phyloP scores from a whole-genome alignment of 768 basidiomycete genomes.

The Omphalotus guepiniiformis region DNA sequence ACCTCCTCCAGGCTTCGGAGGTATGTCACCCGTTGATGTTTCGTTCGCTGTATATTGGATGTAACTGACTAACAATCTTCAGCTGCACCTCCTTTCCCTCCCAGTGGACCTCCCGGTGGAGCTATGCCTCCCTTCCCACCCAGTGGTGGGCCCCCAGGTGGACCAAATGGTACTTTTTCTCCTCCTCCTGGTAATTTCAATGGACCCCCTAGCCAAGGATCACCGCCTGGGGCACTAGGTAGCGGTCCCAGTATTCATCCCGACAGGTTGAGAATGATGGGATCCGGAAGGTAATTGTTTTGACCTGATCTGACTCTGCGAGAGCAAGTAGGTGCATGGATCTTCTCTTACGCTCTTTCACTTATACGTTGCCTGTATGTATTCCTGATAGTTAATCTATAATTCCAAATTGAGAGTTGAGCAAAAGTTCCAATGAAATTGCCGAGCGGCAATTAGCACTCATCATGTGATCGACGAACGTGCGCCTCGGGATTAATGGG shows the following conservation, averaged over 20 bases:
- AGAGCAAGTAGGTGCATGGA: too few relatives aligned
- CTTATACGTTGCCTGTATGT: too few relatives aligned
- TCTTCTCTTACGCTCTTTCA: too few relatives aligned
- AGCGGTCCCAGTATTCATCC: slow-evolving; percentile 74
- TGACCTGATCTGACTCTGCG: too few relatives aligned
- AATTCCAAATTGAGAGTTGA: too few relatives aligned
- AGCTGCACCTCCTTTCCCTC: slow-evolving; percentile 53
- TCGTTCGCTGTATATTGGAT: slow-evolving; percentile 8
- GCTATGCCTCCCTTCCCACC: slow-evolving; percentile 47
- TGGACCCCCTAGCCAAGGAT: slow-evolving; percentile 28
- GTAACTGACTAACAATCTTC: not conserved
- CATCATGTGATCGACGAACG: slow-evolving; percentile 12
- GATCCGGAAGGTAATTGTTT: slow-evolving; percentile 16
- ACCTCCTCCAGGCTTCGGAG: slow-evolving; percentile 39
- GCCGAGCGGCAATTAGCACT: too few relatives aligned
- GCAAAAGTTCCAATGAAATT: too few relatives aligned
- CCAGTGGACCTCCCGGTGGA: slow-evolving; percentile 39
- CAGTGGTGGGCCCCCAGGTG: slow-evolving; percentile 27
- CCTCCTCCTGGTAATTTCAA: slow-evolving; percentile 29
- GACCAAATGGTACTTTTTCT: slow-evolving; percentile 9
- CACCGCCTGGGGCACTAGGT: slow-evolving; percentile 28
- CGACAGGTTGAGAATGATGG: slow-evolving; percentile 81
- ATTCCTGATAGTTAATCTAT: too few relatives aligned
- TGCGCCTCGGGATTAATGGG: slow-evolving; percentile 7
- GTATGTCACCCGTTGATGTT: slow-evolving; percentile 27